A percentile compares a stretch with the other conserved stretches of the same genome.
These are phyloP conservation scores for Chlorella sorokiniana DNA, from an alignment of 139 green algal genomes.

Conservation along the genomic window DNA sequence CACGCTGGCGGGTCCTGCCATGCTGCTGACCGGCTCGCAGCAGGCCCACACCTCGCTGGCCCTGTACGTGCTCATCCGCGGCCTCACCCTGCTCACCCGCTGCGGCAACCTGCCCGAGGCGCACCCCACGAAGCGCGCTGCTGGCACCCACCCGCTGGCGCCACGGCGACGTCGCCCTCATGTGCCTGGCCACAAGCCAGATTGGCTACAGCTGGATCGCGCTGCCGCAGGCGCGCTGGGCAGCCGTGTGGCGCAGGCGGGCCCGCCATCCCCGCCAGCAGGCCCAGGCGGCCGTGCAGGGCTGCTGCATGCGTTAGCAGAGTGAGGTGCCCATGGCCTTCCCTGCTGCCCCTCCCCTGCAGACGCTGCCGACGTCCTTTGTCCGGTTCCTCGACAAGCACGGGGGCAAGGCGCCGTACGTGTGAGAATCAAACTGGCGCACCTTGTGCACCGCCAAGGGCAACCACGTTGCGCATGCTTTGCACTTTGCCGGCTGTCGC, in stretches of 20 bases:
- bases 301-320: not conserved
- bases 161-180: slow-evolving; percentile 88
- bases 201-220: slow-evolving; percentile 83
- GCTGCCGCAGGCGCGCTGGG: slow-evolving; percentile 59
- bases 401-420: slow-evolving; percentile 53
- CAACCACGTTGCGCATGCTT: not conserved
- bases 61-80: slow-evolving; percentile 83
- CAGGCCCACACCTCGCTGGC: slow-evolving; percentile 82
- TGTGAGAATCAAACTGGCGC: not conserved
- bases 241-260: not conserved
- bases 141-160: slow-evolving; percentile 66
- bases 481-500: not conserved
- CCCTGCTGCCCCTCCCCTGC: not conserved
- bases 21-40: slow-evolving; percentile 74
- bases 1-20: slow-evolving; percentile 75
- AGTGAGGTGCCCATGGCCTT: not conserved
- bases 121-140: slow-evolving; percentile 41
- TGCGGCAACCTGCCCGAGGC: slow-evolving; percentile 76
- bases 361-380: slow-evolving; percentile 77
- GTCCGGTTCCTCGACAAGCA: slow-evolving; percentile 88
- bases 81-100: slow-evolving; percentile 85
- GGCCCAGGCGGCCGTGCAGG: not conserved
- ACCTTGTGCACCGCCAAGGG: not conserved
- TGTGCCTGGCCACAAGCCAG: slow-evolving; percentile 67
- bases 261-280: not conserved